Evolutionary conservation across 2,329 filamentous ascomycete species (phyloP), one percentile per base, ranked within the genome.

Genomic region (Clonostachys byssicola): DNA sequence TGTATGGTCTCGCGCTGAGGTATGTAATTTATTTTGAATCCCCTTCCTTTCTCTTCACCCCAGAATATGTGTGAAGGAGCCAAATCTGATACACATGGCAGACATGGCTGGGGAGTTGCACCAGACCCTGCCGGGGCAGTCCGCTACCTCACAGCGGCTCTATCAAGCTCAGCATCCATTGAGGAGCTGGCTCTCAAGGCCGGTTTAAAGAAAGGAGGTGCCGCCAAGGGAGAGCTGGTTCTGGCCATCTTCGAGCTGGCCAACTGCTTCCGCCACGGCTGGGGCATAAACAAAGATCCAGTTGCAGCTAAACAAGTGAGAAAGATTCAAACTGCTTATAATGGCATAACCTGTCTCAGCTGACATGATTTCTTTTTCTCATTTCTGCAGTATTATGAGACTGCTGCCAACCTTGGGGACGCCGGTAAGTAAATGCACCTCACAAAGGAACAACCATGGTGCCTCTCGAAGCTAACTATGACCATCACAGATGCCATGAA

Each of bases 161-260:
- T 94, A 6, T 87, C 89, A 41, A 96, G 96, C 68, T 90, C 91
- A 20, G 94, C 92, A 20, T 79, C 83, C 40, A 83, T 99, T 47
- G 94, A 99, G 72, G 81, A 88, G 46, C 75, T 91, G 58, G 94
- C 94, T 33, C 81, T 97, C 18, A 77, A 86, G 55, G 88, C 92
- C 9, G 94, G 92, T 14, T 81, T 95, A 67, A 94, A 90, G 68
- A 95, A 94, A 68, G 94, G 94, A 45, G 94, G 94, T 51, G 86
- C 89, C 13, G 92, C 92, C 41, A 99, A 97, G 71, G 94, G 94
- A 50, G 94, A 99, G 74, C 79, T 99, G 46, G 89, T 97, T 16
- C 82, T 99, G 51, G 92, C 94, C 51, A 97, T 99, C 54, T 97
- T 94, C 60, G 94, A 99, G 73, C 73, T 99, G 59, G 89, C 86